phyloP scores from a whole-genome alignment of 2,329 filamentous ascomycete genomes.

The Claviceps monticola region DNA sequence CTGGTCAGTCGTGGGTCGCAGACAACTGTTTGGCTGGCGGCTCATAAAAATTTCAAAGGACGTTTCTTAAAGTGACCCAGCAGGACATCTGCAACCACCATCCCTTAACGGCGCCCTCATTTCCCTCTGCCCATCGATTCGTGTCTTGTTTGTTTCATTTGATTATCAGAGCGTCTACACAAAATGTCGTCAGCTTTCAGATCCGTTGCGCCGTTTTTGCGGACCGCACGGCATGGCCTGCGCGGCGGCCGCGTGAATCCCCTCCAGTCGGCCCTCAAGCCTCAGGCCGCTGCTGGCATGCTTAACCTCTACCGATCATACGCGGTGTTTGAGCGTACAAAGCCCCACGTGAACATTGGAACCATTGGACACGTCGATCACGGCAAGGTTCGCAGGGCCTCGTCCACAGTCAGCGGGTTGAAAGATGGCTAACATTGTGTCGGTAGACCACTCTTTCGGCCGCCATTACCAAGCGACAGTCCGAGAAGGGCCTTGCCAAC shows the following conservation, averaged over 20 bases:
- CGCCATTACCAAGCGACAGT: constrained; percentile 96
- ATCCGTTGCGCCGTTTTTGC: constrained; percentile 64
- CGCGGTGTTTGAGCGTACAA: constrained; percentile 69
- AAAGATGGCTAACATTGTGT: not conserved
- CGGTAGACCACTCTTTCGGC: constrained; percentile 91
- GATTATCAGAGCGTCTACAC: constrained; percentile 13
- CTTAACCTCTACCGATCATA: constrained; percentile 53
- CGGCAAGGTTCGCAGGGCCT: constrained; percentile 60
- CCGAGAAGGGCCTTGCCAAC: constrained; percentile 83
- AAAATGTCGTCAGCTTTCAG: constrained; percentile 73
- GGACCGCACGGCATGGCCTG: constrained; percentile 65
- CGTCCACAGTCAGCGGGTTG: not conserved
- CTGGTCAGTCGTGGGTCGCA: not conserved
- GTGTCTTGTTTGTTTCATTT: constrained; percentile 7
- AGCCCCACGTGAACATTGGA: constrained; percentile 99
- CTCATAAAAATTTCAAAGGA: constrained; percentile 24
- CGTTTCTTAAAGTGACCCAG: constrained; percentile 9
- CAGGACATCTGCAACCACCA: constrained; percentile 11
- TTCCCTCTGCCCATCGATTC: constrained; percentile 14
- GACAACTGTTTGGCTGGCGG: constrained; percentile 9
- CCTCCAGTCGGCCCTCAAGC: constrained; percentile 54
- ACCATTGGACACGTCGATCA: constrained; percentile 99
- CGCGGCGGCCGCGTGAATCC: constrained; percentile 59
- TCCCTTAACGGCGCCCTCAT: constrained; percentile 7
- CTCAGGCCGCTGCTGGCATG: constrained; percentile 48